A percentile compares a stretch with the other conserved stretches of the same genome.
Evolutionary conservation across 305 asterid genomes (phyloP).

Genomic region (Rubia balearica): DNA sequence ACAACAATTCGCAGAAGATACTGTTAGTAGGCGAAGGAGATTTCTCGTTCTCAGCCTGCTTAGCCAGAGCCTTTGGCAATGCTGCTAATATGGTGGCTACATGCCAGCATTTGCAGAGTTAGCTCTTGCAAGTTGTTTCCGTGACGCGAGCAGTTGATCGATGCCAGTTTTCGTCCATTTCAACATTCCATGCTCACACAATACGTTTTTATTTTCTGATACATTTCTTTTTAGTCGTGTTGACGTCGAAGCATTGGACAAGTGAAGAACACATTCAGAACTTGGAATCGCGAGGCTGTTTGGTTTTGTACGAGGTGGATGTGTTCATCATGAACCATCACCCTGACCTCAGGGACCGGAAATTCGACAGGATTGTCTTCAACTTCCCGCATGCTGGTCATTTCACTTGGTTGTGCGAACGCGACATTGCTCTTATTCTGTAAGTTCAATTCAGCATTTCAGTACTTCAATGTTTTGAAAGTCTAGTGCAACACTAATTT

Average conservation of each 20-base stretch:
- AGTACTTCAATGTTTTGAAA: too few species aligned
- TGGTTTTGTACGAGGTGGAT: conserved; percentile 22
- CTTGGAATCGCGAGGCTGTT: conserved; percentile 11
- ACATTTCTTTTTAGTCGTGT: not conserved
- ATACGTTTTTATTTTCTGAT: too few species aligned
- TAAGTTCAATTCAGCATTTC: not conserved
- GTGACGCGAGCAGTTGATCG: not conserved
- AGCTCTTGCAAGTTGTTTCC: not conserved
- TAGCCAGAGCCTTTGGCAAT: conserved; percentile 24
- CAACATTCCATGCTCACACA: too few species aligned
- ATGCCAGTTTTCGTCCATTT: too few species aligned
- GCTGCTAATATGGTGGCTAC: conserved; percentile 25
- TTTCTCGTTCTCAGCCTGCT: conserved; percentile 27
- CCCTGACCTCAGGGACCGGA: not conserved
- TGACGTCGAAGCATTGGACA: conserved; percentile 5
- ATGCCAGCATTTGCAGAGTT: conserved; percentile 18
- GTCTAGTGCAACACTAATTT: not conserved
- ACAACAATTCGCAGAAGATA: conserved; percentile 18
- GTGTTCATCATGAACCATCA: conserved; percentile 12
- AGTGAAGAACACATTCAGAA: conserved; percentile 9
- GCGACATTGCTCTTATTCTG: not conserved
- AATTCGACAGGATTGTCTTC: conserved; percentile 21
- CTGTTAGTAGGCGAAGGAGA: conserved; percentile 25
- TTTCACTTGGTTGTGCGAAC: not conserved
- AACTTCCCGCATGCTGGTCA: conserved; percentile 25